Conservation (phyloP, 2,329 filamentous ascomycete genomes). For the Epichloe glyceriae region DNA sequence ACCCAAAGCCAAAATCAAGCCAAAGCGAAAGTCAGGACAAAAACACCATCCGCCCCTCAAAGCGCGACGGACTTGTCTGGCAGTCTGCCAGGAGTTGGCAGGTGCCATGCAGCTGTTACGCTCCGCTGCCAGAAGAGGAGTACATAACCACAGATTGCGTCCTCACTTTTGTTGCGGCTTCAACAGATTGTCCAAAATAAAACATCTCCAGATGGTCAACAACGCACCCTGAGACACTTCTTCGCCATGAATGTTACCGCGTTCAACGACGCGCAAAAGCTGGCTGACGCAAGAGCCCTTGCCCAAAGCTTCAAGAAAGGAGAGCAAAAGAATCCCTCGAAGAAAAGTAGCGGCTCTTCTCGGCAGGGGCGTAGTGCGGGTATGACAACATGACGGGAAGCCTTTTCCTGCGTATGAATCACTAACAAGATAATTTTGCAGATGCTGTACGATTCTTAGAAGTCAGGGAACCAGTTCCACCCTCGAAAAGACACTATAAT, state of each 20-base stretch:
- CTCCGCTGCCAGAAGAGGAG: background rate
- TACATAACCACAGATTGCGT: background rate
- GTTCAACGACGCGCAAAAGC: conserved; percentile 13
- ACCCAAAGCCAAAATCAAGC: too few species aligned
- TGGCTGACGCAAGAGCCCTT: conserved; percentile 17
- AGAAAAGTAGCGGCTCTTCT: background rate
- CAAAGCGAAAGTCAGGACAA: background rate
- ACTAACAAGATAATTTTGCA: background rate
- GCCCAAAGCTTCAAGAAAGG: conserved; percentile 14
- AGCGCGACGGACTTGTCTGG: background rate
- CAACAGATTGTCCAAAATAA: background rate
- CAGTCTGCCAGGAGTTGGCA: background rate
- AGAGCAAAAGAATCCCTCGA: background rate
- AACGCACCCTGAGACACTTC: background rate
- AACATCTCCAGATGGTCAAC: background rate
- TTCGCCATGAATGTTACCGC: conserved; percentile 8
- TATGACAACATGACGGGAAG: background rate
- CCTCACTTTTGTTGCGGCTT: background rate
- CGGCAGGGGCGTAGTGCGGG: background rate
- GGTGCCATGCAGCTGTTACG: conserved; percentile 4
- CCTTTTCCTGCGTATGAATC: background rate
- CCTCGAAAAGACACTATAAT: conserved; percentile 1
- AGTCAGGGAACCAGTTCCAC: background rate
- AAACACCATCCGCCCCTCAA: too few species aligned
- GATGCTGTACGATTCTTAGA: background rate